These are phyloP conservation scores for Chondrus crispus DNA, from an alignment of 23 red algal genomes.

Conservation along the genomic window DNA sequence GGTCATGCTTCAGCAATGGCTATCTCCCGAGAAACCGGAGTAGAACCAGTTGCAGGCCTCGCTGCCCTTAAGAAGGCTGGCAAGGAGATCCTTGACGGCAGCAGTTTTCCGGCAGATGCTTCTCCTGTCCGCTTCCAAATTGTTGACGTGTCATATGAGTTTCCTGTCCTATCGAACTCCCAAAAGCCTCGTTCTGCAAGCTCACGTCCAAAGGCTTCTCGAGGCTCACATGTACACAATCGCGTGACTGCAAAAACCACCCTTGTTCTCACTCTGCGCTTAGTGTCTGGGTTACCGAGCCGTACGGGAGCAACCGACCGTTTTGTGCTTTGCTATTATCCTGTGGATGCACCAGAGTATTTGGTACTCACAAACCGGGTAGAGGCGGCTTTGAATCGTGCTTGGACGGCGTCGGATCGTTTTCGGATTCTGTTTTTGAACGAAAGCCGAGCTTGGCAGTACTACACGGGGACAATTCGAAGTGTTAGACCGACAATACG, in stretches of 20 bases:
- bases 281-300: neutral
- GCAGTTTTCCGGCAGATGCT: neutral
- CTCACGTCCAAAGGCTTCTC: neutral
- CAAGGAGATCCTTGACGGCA: conserved; percentile 33
- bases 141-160: conserved; percentile 41
- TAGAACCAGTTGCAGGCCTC: conserved; percentile 55
- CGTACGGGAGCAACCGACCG: neutral
- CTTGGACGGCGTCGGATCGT: conserved; percentile 67
- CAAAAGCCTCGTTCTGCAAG: conserved; percentile 3
- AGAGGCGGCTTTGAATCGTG: conserved; percentile 13
- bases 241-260: neutral
- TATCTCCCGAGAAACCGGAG: conserved; percentile 25
- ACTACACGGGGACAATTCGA: conserved; percentile 60
- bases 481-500: conserved; percentile 21
- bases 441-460: conserved; percentile 64
- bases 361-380: conserved; percentile 74
- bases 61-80: neutral
- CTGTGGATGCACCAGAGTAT: conserved; percentile 83
- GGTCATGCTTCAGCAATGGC: conserved; percentile 68
- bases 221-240: neutral
- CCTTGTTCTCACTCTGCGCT: conserved; percentile 20
- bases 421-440: conserved; percentile 88
- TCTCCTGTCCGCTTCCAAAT: conserved; percentile 35
- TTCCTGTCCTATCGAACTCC: conserved; percentile 25
- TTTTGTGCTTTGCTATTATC: conserved; percentile 71